Evolutionary conservation across 768 basidiomycete genomes (phyloP).

Genomic region (Daedaleopsis sinensis): DNA sequence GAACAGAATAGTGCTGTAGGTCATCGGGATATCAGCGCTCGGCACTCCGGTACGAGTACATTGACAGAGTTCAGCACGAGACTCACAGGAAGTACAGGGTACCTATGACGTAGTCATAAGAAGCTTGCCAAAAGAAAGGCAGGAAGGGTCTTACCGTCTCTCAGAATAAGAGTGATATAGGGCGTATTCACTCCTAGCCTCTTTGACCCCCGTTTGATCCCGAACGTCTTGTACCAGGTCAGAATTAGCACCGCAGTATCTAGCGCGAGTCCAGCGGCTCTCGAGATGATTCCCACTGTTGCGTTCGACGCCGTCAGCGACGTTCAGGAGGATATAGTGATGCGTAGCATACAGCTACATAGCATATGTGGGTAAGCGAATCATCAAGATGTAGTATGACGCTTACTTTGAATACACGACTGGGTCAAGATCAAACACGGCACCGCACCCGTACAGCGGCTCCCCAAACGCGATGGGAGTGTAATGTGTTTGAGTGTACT

Average conservation of each 20-base stretch:
- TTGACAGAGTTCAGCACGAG: not conserved
- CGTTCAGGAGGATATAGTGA: not conserved
- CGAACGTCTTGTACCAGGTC: constrained; percentile 18
- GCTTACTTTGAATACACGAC: not conserved
- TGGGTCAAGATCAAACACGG: not conserved
- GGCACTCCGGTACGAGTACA: not conserved
- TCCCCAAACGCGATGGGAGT: constrained; percentile 23
- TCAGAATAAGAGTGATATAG: constrained; percentile 14
- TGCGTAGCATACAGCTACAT: not conserved
- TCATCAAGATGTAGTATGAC: not conserved
- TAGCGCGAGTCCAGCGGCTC: not conserved
- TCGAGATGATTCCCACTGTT: constrained; percentile 9
- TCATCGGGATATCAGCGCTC: too few species aligned
- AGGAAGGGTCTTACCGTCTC: constrained; percentile 11
- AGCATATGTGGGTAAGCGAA: not conserved
- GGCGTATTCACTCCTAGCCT: constrained; percentile 16
- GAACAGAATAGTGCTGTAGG: constrained; percentile 9
- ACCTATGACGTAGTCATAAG: not conserved
- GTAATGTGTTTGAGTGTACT: constrained; percentile 22
- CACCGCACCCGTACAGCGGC: constrained; percentile 25
- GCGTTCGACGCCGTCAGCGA: not conserved
- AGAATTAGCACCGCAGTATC: constrained; percentile 9
- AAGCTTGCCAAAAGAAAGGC: too few species aligned
- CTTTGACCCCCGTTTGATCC: constrained; percentile 12
- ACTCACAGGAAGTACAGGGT: constrained; percentile 20